These are phyloP conservation scores for Mortierella sp. DNA, from an alignment of 371 early-diverging fungal species.

Conservation along the genomic window DNA sequence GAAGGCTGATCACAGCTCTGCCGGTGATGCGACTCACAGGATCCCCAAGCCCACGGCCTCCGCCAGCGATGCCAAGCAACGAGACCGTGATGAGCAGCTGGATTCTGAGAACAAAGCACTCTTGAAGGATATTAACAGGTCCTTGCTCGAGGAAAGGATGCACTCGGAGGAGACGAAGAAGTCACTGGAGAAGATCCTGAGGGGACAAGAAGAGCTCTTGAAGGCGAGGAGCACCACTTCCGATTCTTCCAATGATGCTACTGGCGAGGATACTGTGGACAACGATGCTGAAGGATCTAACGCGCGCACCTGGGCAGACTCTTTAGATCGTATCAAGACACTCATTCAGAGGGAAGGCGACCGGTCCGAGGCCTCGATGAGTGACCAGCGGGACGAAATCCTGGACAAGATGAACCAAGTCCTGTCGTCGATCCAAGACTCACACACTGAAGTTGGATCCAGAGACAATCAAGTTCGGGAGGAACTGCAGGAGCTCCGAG, in stretches of 20 bases:
- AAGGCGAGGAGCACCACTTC: not conserved
- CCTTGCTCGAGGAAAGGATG: not conserved
- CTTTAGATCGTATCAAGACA: conserved; percentile 31
- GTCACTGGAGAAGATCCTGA: conserved; percentile 1
- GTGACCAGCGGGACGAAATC: conserved; percentile 51
- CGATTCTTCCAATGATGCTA: not conserved
- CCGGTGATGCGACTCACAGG: not conserved
- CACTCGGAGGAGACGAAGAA: not conserved
- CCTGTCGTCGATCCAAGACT: conserved; percentile 37
- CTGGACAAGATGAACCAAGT: conserved; percentile 40
- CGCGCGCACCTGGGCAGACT: conserved; percentile 1
- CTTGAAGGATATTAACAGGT: not conserved
- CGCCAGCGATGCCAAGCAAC: not conserved
- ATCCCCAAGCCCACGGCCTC: not conserved
- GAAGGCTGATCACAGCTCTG: not conserved
- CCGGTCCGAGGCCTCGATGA: conserved; percentile 34
- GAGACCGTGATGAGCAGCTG: not conserved
- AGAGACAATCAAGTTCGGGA: conserved; percentile 26
- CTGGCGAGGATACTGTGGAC: not conserved
- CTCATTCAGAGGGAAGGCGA: conserved; percentile 38
- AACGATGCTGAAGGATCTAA: not conserved
- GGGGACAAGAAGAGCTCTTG: conserved; percentile 11
- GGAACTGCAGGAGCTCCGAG: conserved; percentile 46
- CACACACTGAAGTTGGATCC: conserved; percentile 9
- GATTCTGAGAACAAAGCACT: not conserved